Conservation (phyloP, 257 asterid genomes). For the Capsicum chinense region DNA sequence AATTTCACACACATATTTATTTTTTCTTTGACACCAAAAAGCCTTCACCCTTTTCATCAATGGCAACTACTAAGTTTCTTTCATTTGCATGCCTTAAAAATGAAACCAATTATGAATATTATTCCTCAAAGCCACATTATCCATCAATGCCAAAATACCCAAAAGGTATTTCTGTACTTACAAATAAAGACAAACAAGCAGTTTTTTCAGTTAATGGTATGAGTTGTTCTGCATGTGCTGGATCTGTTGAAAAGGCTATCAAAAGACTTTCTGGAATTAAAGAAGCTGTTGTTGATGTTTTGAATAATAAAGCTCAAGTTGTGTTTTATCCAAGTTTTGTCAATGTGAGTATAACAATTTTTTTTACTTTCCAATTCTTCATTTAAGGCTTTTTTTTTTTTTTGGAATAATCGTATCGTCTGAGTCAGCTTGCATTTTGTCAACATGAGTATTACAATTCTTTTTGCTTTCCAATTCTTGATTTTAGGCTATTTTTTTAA, state of each 20-base stretch:
- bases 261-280: slow-evolving; percentile 81
- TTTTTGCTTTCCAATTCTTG: no score
- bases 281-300: slow-evolving; percentile 79
- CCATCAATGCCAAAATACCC: slow-evolving; percentile 51
- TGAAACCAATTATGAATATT: slow-evolving; percentile 28
- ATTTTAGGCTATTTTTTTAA: no score
- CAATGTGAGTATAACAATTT: slow-evolving; percentile 47
- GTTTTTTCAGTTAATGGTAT: slow-evolving; percentile 71
- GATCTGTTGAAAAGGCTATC: slow-evolving; percentile 83
- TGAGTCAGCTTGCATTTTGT: no score
- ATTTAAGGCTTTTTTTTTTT: background rate
- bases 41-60: background rate
- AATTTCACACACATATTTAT: no score
- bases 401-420: background rate
- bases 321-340: slow-evolving; percentile 56
- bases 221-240: slow-evolving; percentile 95
- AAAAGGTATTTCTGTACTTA: slow-evolving; percentile 28
- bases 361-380: no score
- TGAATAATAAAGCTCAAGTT: slow-evolving; percentile 75
- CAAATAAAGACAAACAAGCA: slow-evolving; percentile 54
- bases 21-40: background rate
- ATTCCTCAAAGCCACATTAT: slow-evolving; percentile 45
- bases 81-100: slow-evolving; percentile 43
- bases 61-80: slow-evolving; percentile 38
- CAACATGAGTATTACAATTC: no score